Conservation (phyloP, 2,329 filamentous ascomycete species). For the Rhinocladiella mackenziei region DNA sequence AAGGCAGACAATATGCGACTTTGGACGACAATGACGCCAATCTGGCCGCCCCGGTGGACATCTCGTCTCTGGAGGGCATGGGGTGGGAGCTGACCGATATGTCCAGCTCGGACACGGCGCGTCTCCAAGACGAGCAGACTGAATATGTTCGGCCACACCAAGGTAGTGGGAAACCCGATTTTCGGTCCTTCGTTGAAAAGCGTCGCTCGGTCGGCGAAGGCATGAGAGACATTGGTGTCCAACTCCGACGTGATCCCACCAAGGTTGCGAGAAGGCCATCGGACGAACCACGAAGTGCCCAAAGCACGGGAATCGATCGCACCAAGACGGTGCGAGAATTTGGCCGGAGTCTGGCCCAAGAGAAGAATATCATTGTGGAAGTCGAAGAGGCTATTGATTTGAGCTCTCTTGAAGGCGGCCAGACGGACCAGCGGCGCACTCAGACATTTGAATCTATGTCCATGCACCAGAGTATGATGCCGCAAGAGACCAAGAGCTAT, state of each 20-base stretch:
- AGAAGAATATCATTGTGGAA: constrained; percentile 43
- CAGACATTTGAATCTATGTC: constrained; percentile 12
- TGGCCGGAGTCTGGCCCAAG: constrained; percentile 42
- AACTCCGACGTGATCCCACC: constrained; percentile 25
- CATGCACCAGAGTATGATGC: constrained; percentile 23
- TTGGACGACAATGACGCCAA: constrained; percentile 22
- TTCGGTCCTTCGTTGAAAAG: constrained; percentile 24
- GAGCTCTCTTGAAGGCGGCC: constrained; percentile 38
- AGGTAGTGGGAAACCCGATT: constrained; percentile 17
- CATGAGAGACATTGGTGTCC: constrained; percentile 27
- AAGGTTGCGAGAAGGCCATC: constrained; percentile 13
- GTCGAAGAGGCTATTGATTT: constrained; percentile 43
- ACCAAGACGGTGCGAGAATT: constrained; percentile 33
- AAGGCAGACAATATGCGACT: constrained; percentile 25
- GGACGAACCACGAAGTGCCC: neutral
- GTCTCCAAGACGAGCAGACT: constrained; percentile 16
- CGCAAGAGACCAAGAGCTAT: constrained; percentile 32
- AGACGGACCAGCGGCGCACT: constrained; percentile 14
- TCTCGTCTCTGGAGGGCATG: constrained; percentile 28
- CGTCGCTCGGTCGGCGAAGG: constrained; percentile 25
- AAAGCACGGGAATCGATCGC: constrained; percentile 18
- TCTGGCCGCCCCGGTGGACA: constrained; percentile 24
- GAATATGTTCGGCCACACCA: constrained; percentile 13
- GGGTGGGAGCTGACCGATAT: constrained; percentile 29
- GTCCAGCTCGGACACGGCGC: constrained; percentile 5